Conservation (phyloP, 495 filamentous ascomycete genomes). For the Filosporella fistucella region DNA sequence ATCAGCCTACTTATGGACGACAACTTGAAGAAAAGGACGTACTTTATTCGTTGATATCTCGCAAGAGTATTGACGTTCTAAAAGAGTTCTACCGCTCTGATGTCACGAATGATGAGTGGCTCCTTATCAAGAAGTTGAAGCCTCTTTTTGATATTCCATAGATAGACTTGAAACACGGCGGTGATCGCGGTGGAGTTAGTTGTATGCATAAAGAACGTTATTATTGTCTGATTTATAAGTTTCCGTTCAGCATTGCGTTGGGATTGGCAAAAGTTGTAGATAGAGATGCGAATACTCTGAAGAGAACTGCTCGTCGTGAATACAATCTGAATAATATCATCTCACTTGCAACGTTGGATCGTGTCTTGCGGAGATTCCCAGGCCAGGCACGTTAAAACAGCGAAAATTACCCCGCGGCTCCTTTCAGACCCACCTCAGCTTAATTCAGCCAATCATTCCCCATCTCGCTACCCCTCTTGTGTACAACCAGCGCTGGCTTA, state of each 20-base stretch:
- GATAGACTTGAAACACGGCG: not conserved
- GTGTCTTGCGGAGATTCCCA: too few relatives aligned
- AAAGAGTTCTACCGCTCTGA: constrained; percentile 95
- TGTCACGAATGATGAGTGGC: constrained; percentile 92
- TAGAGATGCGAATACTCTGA: too few relatives aligned
- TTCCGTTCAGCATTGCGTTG: not conserved
- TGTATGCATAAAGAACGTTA: constrained; percentile 13
- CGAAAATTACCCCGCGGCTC: too few relatives aligned
- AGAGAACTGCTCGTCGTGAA: too few relatives aligned
- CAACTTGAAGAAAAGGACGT: constrained; percentile 92
- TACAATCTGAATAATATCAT: too few relatives aligned
- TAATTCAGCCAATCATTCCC: too few relatives aligned
- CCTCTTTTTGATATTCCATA: constrained; percentile 84
- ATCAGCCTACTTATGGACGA: constrained; percentile 92
- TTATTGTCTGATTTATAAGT: not conserved
- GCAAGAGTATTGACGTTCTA: constrained; percentile 84
- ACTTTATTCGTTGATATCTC: constrained; percentile 82
- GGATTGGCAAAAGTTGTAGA: constrained; percentile 17
- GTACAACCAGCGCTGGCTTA: too few relatives aligned
- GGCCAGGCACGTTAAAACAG: too few relatives aligned
- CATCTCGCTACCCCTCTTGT: too few relatives aligned
- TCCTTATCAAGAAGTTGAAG: constrained; percentile 86
- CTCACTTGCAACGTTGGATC: too few relatives aligned
- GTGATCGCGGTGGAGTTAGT: not conserved
- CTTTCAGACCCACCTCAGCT: too few relatives aligned